Evolutionary conservation across 257 asterid genomes (phyloP).

Genomic region (Voacanga thouarsii): DNA sequence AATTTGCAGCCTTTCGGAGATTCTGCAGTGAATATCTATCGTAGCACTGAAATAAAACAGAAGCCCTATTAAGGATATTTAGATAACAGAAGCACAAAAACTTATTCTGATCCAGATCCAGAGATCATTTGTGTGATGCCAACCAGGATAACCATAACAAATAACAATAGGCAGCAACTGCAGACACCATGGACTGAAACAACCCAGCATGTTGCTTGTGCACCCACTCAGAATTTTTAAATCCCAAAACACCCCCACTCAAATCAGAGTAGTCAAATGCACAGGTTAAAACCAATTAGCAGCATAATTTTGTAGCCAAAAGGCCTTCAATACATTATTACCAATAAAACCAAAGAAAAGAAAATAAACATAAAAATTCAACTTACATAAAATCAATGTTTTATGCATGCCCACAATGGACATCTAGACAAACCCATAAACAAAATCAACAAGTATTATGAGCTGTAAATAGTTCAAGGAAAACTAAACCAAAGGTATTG

Average conservation of each 20-base stretch:
- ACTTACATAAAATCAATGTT: background rate
- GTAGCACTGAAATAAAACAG: constrained; percentile 46
- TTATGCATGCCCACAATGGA: background rate
- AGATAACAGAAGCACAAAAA: background rate
- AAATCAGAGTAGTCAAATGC: background rate
- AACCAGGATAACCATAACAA: background rate
- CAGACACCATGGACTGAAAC: background rate
- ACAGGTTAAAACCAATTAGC: background rate
- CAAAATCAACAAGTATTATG: background rate
- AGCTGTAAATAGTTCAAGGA: background rate
- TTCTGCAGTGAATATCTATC: constrained; percentile 56
- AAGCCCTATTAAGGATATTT: too few species aligned
- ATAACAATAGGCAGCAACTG: constrained; percentile 3
- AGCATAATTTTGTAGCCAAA: background rate
- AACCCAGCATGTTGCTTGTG: background rate
- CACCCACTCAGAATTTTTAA: background rate
- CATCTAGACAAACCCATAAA: background rate
- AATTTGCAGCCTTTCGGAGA: constrained; percentile 60
- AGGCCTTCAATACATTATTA: background rate
- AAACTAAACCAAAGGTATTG: background rate
- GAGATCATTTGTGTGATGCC: background rate
- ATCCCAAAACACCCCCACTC: background rate
- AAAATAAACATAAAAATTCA: background rate
- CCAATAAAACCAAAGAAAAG: background rate
- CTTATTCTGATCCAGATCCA: background rate